phyloP scores from a whole-genome alignment of 2,329 filamentous ascomycete genomes.

The Magnaporthiopsis poae region DNA sequence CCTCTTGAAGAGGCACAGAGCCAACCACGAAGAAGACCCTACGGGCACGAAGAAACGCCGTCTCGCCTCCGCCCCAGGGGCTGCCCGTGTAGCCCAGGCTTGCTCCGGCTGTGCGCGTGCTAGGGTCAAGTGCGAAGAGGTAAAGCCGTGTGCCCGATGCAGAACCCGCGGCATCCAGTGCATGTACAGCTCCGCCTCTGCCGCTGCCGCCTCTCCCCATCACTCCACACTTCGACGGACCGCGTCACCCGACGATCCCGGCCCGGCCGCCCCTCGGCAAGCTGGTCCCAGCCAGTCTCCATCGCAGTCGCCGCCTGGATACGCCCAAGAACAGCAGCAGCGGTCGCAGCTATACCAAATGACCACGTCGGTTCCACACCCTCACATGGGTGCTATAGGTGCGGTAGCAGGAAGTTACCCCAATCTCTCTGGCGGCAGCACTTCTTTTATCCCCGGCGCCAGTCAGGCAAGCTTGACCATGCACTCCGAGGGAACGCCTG shows the following conservation, averaged over 20 bases:
- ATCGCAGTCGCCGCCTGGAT: not conserved
- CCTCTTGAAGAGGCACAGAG: slow-evolving; percentile 41
- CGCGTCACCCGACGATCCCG: slow-evolving; percentile 24
- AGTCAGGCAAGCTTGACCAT: not conserved
- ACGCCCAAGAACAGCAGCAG: not conserved
- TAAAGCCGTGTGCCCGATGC: slow-evolving; percentile 44
- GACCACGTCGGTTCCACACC: too few relatives aligned
- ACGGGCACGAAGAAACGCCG: slow-evolving; percentile 38
- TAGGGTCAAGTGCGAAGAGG: slow-evolving; percentile 45
- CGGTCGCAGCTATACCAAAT: not conserved
- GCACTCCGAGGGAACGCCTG: not conserved
- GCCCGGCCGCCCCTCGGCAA: not conserved
- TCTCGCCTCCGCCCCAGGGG: slow-evolving; percentile 32
- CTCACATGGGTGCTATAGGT: not conserved
- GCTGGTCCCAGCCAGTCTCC: not conserved
- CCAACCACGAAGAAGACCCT: slow-evolving; percentile 38
- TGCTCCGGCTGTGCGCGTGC: slow-evolving; percentile 42
- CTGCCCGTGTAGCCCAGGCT: slow-evolving; percentile 42
- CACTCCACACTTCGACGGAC: slow-evolving; percentile 35
- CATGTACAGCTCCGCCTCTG: slow-evolving; percentile 24
- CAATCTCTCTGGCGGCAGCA: not conserved
- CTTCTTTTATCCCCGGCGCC: not conserved
- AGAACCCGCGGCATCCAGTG: slow-evolving; percentile 36
- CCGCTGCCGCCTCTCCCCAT: slow-evolving; percentile 26
- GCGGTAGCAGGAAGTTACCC: not conserved